Base-by-base conservation (phyloP, 139 green algal genomes). In the Tetradesmus lagerheimii region DNA sequence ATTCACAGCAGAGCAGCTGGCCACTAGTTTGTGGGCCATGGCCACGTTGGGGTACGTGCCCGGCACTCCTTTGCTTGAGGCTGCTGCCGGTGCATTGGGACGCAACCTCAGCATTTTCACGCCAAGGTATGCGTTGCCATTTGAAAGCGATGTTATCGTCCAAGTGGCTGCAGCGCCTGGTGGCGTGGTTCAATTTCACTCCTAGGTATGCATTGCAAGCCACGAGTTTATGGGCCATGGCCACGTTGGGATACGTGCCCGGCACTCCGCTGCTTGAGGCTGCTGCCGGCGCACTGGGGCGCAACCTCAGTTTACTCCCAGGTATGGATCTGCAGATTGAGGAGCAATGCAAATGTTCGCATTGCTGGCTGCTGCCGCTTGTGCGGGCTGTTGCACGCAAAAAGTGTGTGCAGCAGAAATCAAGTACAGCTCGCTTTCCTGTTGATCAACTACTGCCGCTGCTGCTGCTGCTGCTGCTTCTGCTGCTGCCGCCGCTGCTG, bases 51-150 rank as follows among this genome's bases (percentile, higher is more conserved):
- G 41, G 0, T 89, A 83, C 34, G 41, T 89, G 6, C 85, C 85
- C 57, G 85, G 71, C 75, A 91, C 78, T 1, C 87, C 87, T 15
- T 53, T 91, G 37, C 62, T 91, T 29, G 77, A 85, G 34, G 87
- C 87, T 18, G 87, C 87, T 35, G 57, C 87, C 31, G 37, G 37
- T 14, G 62, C 78, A 1, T 8, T 87, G 29, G 6, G 18, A 11
- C 23, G 23, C 16, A 74, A 76, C 37, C 53, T 75, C 35, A 27
- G 11, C 31, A 29, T 83, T 2, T 38, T 83, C 4, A 50, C 67
- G 12, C 39, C 85, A 0, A 50, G 38, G 41, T 39, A 15, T 6
- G 45, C 14, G 14, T 57, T 57, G n/a, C n/a, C n/a, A n/a, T n/a
- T n/a, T n/a, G n/a, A n/a, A n/a, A n/a, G n/a, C n/a, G n/a, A n/a